These are phyloP conservation scores for Wickerhamiella siamensis DNA, from an alignment of 805 yeast species.

Conservation along the genomic window DNA sequence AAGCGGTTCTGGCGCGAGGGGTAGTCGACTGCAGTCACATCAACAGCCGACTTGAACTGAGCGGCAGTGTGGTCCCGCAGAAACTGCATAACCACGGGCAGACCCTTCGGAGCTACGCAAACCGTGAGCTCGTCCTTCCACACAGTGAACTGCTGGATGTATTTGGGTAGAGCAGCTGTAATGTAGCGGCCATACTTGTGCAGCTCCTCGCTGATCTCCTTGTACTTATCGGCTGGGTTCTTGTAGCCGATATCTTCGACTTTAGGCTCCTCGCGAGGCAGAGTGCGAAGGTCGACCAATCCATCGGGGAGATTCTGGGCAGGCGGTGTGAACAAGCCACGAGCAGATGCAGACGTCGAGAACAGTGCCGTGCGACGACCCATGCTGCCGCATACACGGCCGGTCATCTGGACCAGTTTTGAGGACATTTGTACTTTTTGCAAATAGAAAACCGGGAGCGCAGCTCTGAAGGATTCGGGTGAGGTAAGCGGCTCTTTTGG, in stretches of 20 bases:
- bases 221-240: conserved; percentile 67
- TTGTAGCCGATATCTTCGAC: conserved; percentile 22
- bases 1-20: conserved; percentile 74
- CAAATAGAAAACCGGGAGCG: neutral
- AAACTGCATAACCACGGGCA: conserved; percentile 56
- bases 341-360: neutral
- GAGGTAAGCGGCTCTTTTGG: neutral
- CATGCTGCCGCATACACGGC: neutral
- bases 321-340: conserved; percentile 1
- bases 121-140: conserved; percentile 82
- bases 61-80: conserved; percentile 66
- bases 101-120: conserved; percentile 60
- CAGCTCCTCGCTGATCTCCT: conserved; percentile 50
- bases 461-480: neutral
- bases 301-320: conserved; percentile 24
- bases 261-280: conserved; percentile 22
- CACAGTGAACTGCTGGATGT: conserved; percentile 67
- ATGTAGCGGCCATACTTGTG: conserved; percentile 72
- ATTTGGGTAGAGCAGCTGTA: conserved; percentile 67
- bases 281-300: conserved; percentile 15
- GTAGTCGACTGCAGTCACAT: conserved; percentile 75
- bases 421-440: neutral
- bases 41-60: conserved; percentile 65
- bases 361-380: neutral
- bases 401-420: neutral